phyloP scores from a whole-genome alignment of 495 filamentous ascomycete genomes.

The Daldinia bambusicola region DNA sequence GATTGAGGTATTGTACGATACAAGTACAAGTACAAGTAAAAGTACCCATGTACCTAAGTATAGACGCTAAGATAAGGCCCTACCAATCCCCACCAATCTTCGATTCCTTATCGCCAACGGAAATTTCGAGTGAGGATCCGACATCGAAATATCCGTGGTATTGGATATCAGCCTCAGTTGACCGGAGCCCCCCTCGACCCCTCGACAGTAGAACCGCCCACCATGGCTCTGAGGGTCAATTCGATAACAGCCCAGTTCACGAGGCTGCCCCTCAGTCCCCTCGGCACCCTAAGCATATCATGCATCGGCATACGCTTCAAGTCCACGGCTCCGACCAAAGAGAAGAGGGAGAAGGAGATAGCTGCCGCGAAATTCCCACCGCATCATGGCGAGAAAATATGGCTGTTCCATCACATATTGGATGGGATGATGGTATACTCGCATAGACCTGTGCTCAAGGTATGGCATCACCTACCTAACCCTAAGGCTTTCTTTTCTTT shows the following conservation, averaged over 20 bases:
- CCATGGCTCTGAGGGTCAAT: constrained; percentile 44
- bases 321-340: constrained; percentile 1
- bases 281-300: constrained; percentile 4
- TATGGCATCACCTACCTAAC: constrained; percentile 51
- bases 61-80: constrained; percentile 4
- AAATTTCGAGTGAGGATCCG: background rate
- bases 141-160: constrained; percentile 4
- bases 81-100: background rate
- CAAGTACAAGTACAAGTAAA: too few relatives aligned
- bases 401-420: constrained; percentile 80
- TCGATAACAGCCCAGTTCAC: constrained; percentile 40
- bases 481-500: too few relatives aligned
- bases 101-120: constrained; percentile 2
- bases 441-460: constrained; percentile 72
- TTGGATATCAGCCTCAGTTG: constrained; percentile 22
- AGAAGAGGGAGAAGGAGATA: constrained; percentile 13
- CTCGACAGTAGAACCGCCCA: constrained; percentile 11
- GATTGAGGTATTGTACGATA: too few relatives aligned
- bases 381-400: constrained; percentile 75
- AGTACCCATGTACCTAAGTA: too few relatives aligned
- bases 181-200: constrained; percentile 13
- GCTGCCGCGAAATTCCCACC: constrained; percentile 45
- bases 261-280: constrained; percentile 37
- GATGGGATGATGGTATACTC: constrained; percentile 89
- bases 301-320: constrained; percentile 40